phyloP scores from a whole-genome alignment of 345 rosid species.

The Gossypium mustelinum region DNA sequence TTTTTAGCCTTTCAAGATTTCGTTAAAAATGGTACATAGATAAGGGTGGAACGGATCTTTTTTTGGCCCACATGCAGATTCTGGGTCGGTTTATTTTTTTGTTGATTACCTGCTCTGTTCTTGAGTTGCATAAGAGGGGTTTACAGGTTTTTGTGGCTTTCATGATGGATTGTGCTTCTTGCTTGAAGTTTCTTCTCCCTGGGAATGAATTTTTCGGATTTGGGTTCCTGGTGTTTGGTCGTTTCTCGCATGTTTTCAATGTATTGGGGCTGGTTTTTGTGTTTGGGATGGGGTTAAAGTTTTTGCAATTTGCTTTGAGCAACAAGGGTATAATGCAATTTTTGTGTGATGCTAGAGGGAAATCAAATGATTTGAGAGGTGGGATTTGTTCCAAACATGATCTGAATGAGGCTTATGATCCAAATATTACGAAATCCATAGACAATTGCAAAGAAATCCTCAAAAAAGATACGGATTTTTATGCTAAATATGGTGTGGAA shows the following conservation, averaged over 20 bases:
- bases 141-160: conserved; percentile 12
- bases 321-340: neutral
- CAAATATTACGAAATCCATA: conserved; percentile 19
- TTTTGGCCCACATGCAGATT: conserved; percentile 27
- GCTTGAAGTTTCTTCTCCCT: conserved; percentile 4
- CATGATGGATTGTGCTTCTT: conserved; percentile 12
- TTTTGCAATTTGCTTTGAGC: conserved; percentile 13
- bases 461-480: conserved; percentile 7
- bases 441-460: conserved; percentile 23
- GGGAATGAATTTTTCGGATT: conserved; percentile 10
- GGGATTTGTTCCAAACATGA: conserved; percentile 20
- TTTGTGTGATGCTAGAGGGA: conserved; percentile 18
- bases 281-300: conserved; percentile 12
- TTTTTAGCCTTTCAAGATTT: conserved; percentile 5
- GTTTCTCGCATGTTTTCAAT: conserved; percentile 8
- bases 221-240: conserved; percentile 8
- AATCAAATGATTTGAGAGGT: conserved; percentile 18
- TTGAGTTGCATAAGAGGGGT: conserved; percentile 27
- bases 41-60: neutral
- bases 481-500: conserved; percentile 7
- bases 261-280: conserved; percentile 17
- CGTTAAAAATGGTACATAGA: neutral
- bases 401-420: conserved; percentile 17
- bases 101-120: conserved; percentile 31
- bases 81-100: conserved; percentile 24